Evolutionary conservation across 2,329 filamentous ascomycete species (phyloP).

Genomic region (Aspergillus brasiliensis): DNA sequence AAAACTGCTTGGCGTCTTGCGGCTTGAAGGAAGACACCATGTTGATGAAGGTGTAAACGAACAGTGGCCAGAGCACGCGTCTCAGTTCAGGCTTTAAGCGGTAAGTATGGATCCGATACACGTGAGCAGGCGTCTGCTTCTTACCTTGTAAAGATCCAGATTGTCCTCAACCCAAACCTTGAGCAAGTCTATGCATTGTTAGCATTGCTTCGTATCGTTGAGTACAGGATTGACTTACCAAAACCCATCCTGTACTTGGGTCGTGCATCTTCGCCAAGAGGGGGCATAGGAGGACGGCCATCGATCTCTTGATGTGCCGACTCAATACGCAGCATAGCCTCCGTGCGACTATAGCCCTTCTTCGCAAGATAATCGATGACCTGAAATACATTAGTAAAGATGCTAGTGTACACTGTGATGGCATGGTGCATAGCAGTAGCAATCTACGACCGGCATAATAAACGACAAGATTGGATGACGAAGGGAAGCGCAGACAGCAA

Average conservation of each 20-base stretch:
- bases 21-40: conserved; percentile 72
- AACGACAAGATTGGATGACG: neutral
- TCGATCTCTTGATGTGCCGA: conserved; percentile 80
- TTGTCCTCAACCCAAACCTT: conserved; percentile 87
- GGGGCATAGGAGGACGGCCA: conserved; percentile 73
- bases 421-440: neutral
- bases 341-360: conserved; percentile 89
- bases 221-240: conserved; percentile 38
- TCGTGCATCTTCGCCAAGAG: conserved; percentile 69
- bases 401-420: neutral
- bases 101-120: conserved; percentile 6
- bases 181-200: conserved; percentile 56
- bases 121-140: conserved; percentile 23
- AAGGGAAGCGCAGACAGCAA: neutral
- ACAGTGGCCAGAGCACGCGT: conserved; percentile 88
- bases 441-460: neutral
- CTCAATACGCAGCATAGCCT: conserved; percentile 89
- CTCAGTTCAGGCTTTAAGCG: conserved; percentile 72
- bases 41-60: conserved; percentile 88
- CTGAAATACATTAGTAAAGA: conserved; percentile 40
- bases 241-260: conserved; percentile 78
- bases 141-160: conserved; percentile 88
- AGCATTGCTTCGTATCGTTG: neutral
- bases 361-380: conserved; percentile 95
- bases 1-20: conserved; percentile 72